These are phyloP conservation scores for Termitomyces sp. DNA, from an alignment of 768 basidiomycete species.

Conservation along the genomic window DNA sequence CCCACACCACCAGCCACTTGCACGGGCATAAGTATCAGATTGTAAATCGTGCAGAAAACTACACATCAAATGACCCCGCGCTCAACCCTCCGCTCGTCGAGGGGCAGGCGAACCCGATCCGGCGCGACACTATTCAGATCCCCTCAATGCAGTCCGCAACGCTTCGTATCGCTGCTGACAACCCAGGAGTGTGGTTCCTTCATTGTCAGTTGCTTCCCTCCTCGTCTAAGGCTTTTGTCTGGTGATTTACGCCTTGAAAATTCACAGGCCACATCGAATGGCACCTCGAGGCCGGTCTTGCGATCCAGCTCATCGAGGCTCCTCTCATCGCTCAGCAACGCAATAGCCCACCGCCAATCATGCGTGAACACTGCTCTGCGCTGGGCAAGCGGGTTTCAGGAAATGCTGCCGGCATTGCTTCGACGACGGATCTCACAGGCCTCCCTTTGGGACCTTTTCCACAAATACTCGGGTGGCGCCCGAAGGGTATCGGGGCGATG, in stretches of 20 bases:
- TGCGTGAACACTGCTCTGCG: constrained; percentile 71
- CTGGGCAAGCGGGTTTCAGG: constrained; percentile 59
- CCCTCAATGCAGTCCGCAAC: constrained; percentile 64
- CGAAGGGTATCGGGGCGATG: constrained; percentile 74
- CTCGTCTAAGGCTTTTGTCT: neutral
- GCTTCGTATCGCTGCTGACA: constrained; percentile 80
- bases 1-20: constrained; percentile 57
- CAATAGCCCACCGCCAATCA: constrained; percentile 43
- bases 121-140: constrained; percentile 85
- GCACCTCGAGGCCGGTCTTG: constrained; percentile 83
- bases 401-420: constrained; percentile 82
- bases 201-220: constrained; percentile 51
- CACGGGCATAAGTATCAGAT: constrained; percentile 89
- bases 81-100: constrained; percentile 80
- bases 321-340: constrained; percentile 63
- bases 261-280: constrained; percentile 74
- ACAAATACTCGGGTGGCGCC: constrained; percentile 67
- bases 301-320: constrained; percentile 79
- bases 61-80: constrained; percentile 62
- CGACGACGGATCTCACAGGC: constrained; percentile 64
- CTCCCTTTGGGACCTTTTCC: constrained; percentile 65
- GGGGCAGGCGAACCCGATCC: constrained; percentile 80
- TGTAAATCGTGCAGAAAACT: constrained; percentile 66
- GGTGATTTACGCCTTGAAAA: neutral
- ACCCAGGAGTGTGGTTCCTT: constrained; percentile 88